These are phyloP conservation scores for Alternaria sp. DNA, from an alignment of 2,329 filamentous ascomycete genomes.

Conservation along the genomic window DNA sequence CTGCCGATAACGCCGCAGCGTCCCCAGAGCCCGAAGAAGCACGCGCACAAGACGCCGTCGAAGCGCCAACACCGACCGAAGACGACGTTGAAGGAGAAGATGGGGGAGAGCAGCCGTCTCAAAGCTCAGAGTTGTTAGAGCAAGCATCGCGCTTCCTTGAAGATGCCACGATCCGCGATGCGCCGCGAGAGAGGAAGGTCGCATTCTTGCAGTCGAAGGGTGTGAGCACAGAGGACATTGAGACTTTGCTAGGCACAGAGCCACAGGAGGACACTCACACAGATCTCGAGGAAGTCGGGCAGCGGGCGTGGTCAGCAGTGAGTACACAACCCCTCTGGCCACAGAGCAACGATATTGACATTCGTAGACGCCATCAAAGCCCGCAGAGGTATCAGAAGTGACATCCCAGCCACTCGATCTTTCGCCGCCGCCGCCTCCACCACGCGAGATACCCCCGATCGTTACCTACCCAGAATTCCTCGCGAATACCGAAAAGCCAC, in stretches of 20 bases:
- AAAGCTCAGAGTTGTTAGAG: constrained; percentile 57
- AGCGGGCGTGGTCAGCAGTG: constrained; percentile 42
- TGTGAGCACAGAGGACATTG: constrained; percentile 71
- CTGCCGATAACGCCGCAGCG: constrained; percentile 17
- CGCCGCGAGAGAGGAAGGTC: constrained; percentile 75
- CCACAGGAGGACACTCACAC: constrained; percentile 18
- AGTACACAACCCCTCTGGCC: constrained; percentile 8
- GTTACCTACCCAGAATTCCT: constrained; percentile 75
- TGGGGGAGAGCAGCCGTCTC: constrained; percentile 8
- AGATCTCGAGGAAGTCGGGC: constrained; percentile 33
- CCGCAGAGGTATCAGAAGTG: constrained; percentile 21
- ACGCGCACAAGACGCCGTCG: constrained; percentile 24
- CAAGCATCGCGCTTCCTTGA: constrained; percentile 80
- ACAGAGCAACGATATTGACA: constrained; percentile 17
- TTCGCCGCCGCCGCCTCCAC: constrained; percentile 21
- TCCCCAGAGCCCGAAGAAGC: constrained; percentile 23
- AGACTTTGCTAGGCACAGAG: constrained; percentile 64
- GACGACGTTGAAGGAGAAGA: constrained; percentile 14
- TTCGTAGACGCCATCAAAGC: constrained; percentile 28
- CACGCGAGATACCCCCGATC: constrained; percentile 65
- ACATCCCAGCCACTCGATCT: constrained; percentile 51
- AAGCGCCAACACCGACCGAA: constrained; percentile 25
- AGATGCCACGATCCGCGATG: constrained; percentile 75
- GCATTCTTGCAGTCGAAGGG: constrained; percentile 83
- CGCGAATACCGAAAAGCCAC: constrained; percentile 65